A percentile compares a stretch with the other conserved stretches of the same genome.
Evolutionary conservation across 352 stramenopile genomes (phyloP).

Genomic region (Pythium aquatile): DNA sequence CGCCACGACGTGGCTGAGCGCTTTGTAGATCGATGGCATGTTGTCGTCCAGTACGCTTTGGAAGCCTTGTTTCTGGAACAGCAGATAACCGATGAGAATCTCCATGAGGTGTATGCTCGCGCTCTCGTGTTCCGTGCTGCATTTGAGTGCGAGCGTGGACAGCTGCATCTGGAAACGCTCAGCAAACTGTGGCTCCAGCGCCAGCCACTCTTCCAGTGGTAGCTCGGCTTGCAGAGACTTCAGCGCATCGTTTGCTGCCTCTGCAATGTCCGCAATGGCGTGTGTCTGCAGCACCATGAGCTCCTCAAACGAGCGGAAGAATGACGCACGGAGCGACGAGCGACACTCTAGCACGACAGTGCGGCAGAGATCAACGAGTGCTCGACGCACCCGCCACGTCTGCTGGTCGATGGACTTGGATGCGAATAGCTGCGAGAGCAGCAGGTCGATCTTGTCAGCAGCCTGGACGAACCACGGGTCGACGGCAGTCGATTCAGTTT

Average conservation of each 20-base stretch:
- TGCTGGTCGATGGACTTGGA: constrained; percentile 29
- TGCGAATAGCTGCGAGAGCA: constrained; percentile 61
- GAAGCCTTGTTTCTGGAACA: constrained; percentile 43
- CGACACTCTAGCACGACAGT: constrained; percentile 57
- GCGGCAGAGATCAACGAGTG: constrained; percentile 59
- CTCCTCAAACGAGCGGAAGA: constrained; percentile 79
- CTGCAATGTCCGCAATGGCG: constrained; percentile 31
- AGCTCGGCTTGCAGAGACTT: constrained; percentile 24
- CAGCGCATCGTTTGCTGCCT: constrained; percentile 23
- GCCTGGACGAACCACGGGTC: constrained; percentile 58
- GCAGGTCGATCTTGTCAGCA: constrained; percentile 58
- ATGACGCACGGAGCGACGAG: constrained; percentile 44
- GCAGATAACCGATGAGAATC: constrained; percentile 67
- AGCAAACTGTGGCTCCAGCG: constrained; percentile 54
- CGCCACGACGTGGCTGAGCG: constrained; percentile 46
- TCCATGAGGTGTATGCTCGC: constrained; percentile 56
- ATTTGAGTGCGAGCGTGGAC: constrained; percentile 61
- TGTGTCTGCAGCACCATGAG: constrained; percentile 69
- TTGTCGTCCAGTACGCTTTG: constrained; percentile 48
- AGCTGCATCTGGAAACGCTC: constrained; percentile 74
- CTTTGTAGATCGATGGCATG: constrained; percentile 47
- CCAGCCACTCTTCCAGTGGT: constrained; percentile 51
- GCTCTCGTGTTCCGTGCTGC: constrained; percentile 58
- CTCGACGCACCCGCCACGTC: constrained; percentile 64
- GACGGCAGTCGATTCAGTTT: not conserved